Evolutionary conservation across 352 stramenopile genomes (phyloP), one percentile per base, ranked within the genome.

Genomic region (Phytophthora litchii): DNA sequence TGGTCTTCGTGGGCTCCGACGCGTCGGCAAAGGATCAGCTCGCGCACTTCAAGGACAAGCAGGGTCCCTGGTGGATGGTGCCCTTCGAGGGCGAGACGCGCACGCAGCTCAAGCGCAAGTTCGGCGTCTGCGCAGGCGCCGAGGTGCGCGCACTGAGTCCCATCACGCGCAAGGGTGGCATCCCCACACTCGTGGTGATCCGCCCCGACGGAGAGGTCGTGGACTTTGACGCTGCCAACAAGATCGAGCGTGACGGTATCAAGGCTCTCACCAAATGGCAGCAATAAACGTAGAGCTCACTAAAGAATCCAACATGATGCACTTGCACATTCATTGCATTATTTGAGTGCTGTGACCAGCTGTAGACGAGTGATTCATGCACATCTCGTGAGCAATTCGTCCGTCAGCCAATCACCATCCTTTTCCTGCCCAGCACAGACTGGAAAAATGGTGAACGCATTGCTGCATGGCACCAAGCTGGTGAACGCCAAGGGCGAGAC

Each of bases 1-100:
- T 95, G 32, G 78, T 95, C 8, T 91, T 95, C 55, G 74, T 95
- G 1, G 63, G 86, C 42, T 95, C 86, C 38, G 85, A 95, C 58
- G 53, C 53, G 34, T 84, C 76, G 10, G 72, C 66, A 0, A 60
- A 61, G 21, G 83, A 89, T 53, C 84, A 95, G 16, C 17, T 67
- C 1, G 75, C 67, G 17, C 77, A 95, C 52, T 81, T 94, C 14
- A 64, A 67, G 29, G 63, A 89, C 54, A 94, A 92, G 62, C 84
- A 93, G 37, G 81, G 84, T 0, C 53, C 67, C 7, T 94, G 84
- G 84, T 92, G 83, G 78, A 78, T 83, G 67, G 77, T 91, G 36
- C 78, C 84, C 12, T 95, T 86, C 59, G 74, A 86, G 35, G 77
- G 70, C 34, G 51, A 76, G 11, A 64, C 86, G 13, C 84, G 83